These are phyloP conservation scores for Phytophthora europaea DNA, from an alignment of 352 stramenopile species.

Conservation along the genomic window DNA sequence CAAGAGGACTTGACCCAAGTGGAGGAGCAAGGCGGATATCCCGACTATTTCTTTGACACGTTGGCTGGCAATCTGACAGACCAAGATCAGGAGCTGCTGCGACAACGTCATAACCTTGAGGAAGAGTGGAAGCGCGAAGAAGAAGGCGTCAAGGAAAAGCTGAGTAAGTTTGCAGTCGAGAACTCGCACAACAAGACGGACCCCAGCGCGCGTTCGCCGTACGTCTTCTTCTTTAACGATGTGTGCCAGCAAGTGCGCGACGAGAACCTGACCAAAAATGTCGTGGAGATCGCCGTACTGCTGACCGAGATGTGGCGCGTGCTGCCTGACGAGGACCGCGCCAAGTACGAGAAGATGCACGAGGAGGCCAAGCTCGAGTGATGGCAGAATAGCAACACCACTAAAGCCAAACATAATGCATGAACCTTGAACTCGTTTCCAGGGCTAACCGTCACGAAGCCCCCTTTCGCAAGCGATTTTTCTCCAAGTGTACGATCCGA, in stretches of 20 bases:
- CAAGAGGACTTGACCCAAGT: neutral
- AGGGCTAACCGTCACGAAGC: no score
- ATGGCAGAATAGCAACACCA: no score
- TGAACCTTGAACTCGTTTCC: no score
- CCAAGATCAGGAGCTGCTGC: neutral
- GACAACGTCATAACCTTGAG: neutral
- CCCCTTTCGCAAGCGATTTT: neutral
- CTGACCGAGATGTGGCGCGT: constrained; percentile 88
- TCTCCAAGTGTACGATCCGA: neutral
- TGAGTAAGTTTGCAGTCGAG: constrained; percentile 25
- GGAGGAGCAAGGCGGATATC: neutral
- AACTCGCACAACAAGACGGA: constrained; percentile 92
- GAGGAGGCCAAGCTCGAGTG: constrained; percentile 86
- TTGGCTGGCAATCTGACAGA: neutral
- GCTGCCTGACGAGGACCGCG: constrained; percentile 94
- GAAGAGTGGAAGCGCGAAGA: neutral
- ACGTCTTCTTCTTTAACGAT: constrained; percentile 97
- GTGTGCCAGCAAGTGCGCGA: constrained; percentile 91
- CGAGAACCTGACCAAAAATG: constrained; percentile 95
- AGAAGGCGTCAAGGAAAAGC: no score
- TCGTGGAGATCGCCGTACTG: constrained; percentile 92
- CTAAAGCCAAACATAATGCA: no score
- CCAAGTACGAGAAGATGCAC: constrained; percentile 91
- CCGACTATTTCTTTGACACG: neutral
- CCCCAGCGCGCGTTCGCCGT: constrained; percentile 92